phyloP scores from a whole-genome alignment of 208 protist species.

The Wallacemonas collosoma region DNA sequence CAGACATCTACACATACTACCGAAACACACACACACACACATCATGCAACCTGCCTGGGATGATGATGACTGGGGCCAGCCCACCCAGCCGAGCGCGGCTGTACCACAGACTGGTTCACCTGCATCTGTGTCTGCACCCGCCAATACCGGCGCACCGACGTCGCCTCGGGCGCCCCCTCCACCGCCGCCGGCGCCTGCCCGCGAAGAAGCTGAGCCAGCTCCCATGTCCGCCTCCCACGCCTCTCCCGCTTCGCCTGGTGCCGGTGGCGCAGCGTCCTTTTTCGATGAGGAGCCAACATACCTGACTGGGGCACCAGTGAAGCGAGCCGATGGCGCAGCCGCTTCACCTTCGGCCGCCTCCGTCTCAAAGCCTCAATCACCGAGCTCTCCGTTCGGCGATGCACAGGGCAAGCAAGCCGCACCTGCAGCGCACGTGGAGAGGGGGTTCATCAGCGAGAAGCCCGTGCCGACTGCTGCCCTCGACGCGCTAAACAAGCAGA shows the following conservation, averaged over 20 bases:
- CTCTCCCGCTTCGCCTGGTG: constrained; percentile 11
- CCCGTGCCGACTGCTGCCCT: constrained; percentile 21
- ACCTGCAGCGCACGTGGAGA: background rate
- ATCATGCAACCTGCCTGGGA: constrained; percentile 7
- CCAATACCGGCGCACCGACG: background rate
- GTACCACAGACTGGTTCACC: background rate
- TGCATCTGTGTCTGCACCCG: background rate
- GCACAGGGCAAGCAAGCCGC: background rate
- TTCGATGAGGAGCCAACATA: constrained; percentile 9
- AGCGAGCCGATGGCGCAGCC: background rate
- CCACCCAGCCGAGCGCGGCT: constrained; percentile 4
- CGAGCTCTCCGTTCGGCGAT: constrained; percentile 15
- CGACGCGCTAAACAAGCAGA: constrained; percentile 64
- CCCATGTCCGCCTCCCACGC: background rate
- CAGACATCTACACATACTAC: background rate
- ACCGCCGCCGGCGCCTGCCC: background rate
- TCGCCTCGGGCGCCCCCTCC: constrained; percentile 4
- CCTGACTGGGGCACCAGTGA: background rate
- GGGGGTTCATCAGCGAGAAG: constrained; percentile 16
- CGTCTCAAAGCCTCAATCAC: constrained; percentile 3
- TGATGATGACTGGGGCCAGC: constrained; percentile 25
- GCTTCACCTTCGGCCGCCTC: background rate
- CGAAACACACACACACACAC: constrained; percentile 8
- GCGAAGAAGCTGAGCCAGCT: background rate
- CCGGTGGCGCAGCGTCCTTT: constrained; percentile 16